Base-by-base conservation (phyloP, 2,329 filamentous ascomycete species). In the Xylariaceae sp. region DNA sequence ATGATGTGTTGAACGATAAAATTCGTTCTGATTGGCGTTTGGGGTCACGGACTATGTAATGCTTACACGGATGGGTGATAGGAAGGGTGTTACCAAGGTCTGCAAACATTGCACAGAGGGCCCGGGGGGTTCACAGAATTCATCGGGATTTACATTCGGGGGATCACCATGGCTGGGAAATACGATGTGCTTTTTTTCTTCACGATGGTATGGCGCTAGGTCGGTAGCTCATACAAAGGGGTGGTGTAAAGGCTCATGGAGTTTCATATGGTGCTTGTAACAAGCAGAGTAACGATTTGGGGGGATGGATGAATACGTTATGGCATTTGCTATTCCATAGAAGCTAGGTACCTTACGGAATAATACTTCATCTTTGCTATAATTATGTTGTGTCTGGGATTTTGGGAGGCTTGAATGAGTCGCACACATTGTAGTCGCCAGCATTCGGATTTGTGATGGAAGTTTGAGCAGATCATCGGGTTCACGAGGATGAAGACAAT, bases 1-100 rank as follows among this genome's bases (percentile, higher is more conserved):
- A 23, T 55, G 50, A 64, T 52, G 62, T 55, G 53, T 17, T 51
- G 37, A 39, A 64, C 34, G 55, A 56, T 50, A 39, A 39, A 39
- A 52, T 55, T 58, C 10, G 35, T 44, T 37, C 11, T 53, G 23
- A 15, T 30, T 53, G 62, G 62, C 42, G 57, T 60, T 58, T 10
- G 59, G 60, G 49, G 55, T 60, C 42, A 44, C 23, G 48, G 30
- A n/a, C 48, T 49, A 30, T 47, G n/a, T n/a, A n/a, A 13, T n/a
- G 42, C 23, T 30, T 51, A 35, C 35, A 48, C 30, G 34, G 51
- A 59, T 18, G 7, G 39, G 49, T 42, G 35, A 35, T 30, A 30
- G 23, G 5, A 4, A 30, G 23, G 23, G 23, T 30, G 48, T 30
- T 53, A 39, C 30, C 15, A 52, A 48, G 39, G 54, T 49, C 4